Conservation (phyloP, 148 eudicot genomes). For the Camellia lanceoleosa region DNA sequence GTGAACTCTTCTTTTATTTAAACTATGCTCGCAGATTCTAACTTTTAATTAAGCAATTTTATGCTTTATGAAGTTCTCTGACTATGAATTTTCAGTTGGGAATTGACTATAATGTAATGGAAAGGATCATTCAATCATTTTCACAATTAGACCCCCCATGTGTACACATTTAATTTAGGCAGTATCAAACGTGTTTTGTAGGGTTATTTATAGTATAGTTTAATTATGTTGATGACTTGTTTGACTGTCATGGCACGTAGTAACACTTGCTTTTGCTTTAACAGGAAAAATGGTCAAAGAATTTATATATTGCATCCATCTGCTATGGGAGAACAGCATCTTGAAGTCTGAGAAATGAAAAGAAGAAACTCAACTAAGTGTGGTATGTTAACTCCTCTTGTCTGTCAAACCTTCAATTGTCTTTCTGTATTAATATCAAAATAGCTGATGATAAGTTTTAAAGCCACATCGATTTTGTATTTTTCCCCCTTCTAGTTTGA, state of each 20-base stretch:
- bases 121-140: neutral
- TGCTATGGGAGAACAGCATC: constrained; percentile 30
- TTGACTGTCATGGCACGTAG: neutral
- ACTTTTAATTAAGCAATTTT: neutral
- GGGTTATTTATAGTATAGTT: neutral
- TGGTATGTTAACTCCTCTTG: neutral
- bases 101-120: no score
- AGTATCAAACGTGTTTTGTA: neutral
- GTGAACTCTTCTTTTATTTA: no score
- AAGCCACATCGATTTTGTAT: neutral
- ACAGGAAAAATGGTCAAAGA: constrained; percentile 33
- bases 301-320: constrained; percentile 28
- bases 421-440: neutral
- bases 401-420: neutral
- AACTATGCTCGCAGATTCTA: no score
- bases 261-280: constrained; percentile 4
- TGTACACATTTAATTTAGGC: neutral
- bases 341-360: neutral
- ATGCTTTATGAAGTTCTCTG: neutral
- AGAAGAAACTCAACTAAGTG: neutral
- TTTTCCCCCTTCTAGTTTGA: neutral
- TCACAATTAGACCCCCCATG: no score
- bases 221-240: neutral
- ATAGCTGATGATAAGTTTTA: neutral
- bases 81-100: neutral